Evolutionary conservation across 441 rosid species (phyloP).

Genomic region (Mallotus repandus): DNA sequence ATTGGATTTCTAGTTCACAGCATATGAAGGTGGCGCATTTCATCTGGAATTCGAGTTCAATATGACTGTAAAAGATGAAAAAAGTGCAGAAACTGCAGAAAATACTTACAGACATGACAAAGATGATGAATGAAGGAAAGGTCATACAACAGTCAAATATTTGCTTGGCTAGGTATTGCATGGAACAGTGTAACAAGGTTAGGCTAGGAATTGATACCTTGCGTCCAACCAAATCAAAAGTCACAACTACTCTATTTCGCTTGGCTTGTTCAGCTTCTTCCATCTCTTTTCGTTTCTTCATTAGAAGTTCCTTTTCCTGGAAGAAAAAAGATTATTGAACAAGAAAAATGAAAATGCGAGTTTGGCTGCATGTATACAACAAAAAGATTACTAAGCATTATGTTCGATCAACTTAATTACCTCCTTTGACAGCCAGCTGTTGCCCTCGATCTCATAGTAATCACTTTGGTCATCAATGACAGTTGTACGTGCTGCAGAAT

Average conservation of each 20-base stretch:
- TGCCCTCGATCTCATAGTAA: constrained; percentile 85
- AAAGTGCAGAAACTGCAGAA: neutral
- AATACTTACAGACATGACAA: neutral
- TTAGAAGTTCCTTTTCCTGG: constrained; percentile 83
- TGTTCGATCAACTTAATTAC: constrained; percentile 34
- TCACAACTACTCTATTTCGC: constrained; percentile 72
- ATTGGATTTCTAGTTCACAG: neutral
- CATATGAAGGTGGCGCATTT: neutral
- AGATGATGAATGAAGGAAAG: constrained; percentile 5
- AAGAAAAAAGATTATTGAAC: neutral
- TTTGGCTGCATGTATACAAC: constrained; percentile 12
- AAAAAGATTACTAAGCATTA: neutral
- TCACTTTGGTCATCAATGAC: constrained; percentile 97
- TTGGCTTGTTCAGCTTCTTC: constrained; percentile 79
- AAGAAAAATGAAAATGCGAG: constrained; percentile 3
- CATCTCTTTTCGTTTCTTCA: constrained; percentile 71
- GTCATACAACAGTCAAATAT: neutral
- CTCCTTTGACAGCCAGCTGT: constrained; percentile 89
- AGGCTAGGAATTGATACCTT: constrained; percentile 52
- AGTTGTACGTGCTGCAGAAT: constrained; percentile 87
- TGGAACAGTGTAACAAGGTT: neutral
- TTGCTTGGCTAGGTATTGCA: neutral
- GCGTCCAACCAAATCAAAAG: constrained; percentile 93
- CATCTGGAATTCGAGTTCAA: neutral
- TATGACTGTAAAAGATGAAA: neutral